Base-by-base conservation (phyloP, 1,139 yeast species). In the Scheffersomyces parashehatae region DNA sequence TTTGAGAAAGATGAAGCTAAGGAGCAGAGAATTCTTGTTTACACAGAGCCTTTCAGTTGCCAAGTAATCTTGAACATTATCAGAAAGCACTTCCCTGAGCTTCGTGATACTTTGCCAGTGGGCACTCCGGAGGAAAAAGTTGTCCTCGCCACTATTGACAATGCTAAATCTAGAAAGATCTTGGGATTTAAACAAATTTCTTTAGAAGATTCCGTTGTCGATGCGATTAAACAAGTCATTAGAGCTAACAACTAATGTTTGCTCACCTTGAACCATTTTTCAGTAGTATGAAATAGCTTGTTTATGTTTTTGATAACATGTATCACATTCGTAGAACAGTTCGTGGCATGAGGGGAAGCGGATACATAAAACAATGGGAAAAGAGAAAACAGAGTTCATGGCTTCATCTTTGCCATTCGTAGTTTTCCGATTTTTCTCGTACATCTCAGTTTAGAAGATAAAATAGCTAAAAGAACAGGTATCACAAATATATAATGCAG, bases 161-260 rank as follows among this genome's bases (percentile, higher is more conserved):
- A 65, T 41, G 46, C 46, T 16, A 53, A 59, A 46, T 65, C 77
- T 11, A 59, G 60, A 34, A 47, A 58, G 35, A 38, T 75, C 4
- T 59, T 75, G 41, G 75, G 70, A 5, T 60, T 69, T 37, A 55
- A 65, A 14, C 73, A 68, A 54, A 65, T 60, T 39, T 54, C 64
- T 26, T 56, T 77, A 44, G 70, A 70, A 37, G 49, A 64, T 28
- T 57, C 73, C 5, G 63, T 76, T n/a, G 52, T 53, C 41, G 82
- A 77, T 54, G 62, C 81, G 1, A 70, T 75, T 26, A 45, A 53
- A 20, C 83, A 78, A 40, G 46, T 55, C 24, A 31, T 31, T 20
- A 30, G 35, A n/a, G 35, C 24, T 20, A 31, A 31, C 35, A 20
- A 31, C n/a, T 20, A 20, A 16, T 16, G 26, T 6, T 20, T 20